Evolutionary conservation across 2,329 filamentous ascomycete species (phyloP), one percentile per base, ranked within the genome.

Genomic region (Botrytis deweyae): DNA sequence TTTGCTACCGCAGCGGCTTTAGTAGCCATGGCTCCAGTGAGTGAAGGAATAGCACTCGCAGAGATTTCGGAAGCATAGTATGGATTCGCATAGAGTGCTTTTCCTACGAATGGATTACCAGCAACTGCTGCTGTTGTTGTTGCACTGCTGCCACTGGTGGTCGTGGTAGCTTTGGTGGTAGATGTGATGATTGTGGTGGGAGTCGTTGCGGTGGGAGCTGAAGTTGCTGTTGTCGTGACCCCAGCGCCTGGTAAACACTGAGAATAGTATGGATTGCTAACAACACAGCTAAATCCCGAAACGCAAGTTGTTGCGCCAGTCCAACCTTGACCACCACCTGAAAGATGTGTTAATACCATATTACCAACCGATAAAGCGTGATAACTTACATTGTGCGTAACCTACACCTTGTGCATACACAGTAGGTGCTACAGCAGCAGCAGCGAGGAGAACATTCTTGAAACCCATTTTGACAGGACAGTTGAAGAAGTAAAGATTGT

Each of bases 1-100:
- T 87, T 82, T 18, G 86, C 86, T 12, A 84, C 86, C 1, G 86
- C 85, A 40, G 83, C 78, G n/a, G 80, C 80, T 75, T 85, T 86
- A 29, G 87, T 86, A 22, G 85, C 86, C 79, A 87, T 82, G 38
- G 88, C 84, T 7, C 87, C 85, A 16, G 87, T 87, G 74, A 93
- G 82, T 25, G 87, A 88, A 14, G 91, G 90, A 33, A 92, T 86
- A 12, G 91, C 91, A 29, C 86, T 82, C 52, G 80, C 85, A 72
- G 84, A 83, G 52, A 88, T 84, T 76, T 88, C 86, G 5, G 86
- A 86, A 6, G 86, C 83, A 79, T 88, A 88, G 80, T 86, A 87
- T 4, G 85, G 82, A 77, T 88, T 88, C 44, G 83, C 84, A 74
- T 87, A 88, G 65, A 86, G 83, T 74, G 85, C 82, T 74, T 85